Evolutionary conservation across 345 rosid genomes (phyloP), one percentile per base, ranked within the genome.

Genomic region (Melastoma malabathricum): DNA sequence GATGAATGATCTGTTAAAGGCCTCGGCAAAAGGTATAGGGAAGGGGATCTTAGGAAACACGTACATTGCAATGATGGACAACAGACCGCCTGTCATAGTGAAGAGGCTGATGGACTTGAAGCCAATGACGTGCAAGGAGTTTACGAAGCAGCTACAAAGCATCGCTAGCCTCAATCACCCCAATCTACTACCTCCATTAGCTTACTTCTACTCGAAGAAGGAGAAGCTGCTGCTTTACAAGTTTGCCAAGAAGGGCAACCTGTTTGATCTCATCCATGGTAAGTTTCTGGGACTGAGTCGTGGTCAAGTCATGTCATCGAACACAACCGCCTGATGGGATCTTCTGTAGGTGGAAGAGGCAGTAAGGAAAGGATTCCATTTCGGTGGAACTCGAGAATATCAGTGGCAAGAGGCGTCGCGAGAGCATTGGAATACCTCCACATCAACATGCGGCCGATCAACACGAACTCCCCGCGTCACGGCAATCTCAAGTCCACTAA

Each of bases 401-500:
- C 63, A 3, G 78, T 62, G 1, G 84, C 82, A 29, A 50, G 47
- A 57, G 75, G 66, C 1, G 71, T 78, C 22, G 79, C 80, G 1
- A 44, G 63, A 59, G 84, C 80, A 43, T 8, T 78, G 47, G 71
- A 75, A 29, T 67, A 72, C 56, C 82, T 82, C 57, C 89, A 82
- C 61, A 48, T 5, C 43, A 61, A 50, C 44, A 16, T 46, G 47
- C 69, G 47, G 31, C 5, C 44, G 10, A 8, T 51, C 47, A 27
- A 20, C 10, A 22, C 16, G 50, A 51, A 31, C 50, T 3, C 44
- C 2, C 59, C 69, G 20, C 77, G 80, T 0, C 84, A 82, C 19
- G 89, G 84, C 0, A 78, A 82, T 72, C 73, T 78, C 10, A 82
- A 76, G 57, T 54, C 74, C n/a, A 54, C 82, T 13, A 82, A 82